Evolutionary conservation across 495 filamentous ascomycete genomes (phyloP).

Genomic region (Aspergillus avenaceus): DNA sequence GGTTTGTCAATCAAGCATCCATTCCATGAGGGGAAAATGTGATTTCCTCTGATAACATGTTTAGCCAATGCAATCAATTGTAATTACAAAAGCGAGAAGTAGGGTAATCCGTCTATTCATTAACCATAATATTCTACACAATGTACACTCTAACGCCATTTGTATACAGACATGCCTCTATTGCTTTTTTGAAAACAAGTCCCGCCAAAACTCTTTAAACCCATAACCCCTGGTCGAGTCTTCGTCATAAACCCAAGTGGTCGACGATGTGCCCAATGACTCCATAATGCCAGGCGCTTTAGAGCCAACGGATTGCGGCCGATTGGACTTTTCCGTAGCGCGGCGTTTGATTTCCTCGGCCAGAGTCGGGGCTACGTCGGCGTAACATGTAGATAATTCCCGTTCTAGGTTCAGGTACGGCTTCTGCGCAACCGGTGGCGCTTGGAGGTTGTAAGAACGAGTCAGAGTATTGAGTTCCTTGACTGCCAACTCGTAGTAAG

Average conservation of each 20-base stretch:
- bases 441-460: constrained; percentile 91
- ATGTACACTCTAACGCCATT: background rate
- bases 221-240: constrained; percentile 69
- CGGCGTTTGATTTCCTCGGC: constrained; percentile 67
- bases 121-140: constrained; percentile 3
- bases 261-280: constrained; percentile 46
- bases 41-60: too few relatives aligned
- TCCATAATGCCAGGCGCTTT: constrained; percentile 47
- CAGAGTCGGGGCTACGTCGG: constrained; percentile 76
- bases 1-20: too few relatives aligned
- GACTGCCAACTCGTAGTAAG: constrained; percentile 77
- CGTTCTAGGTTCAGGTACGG: constrained; percentile 84
- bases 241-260: constrained; percentile 64
- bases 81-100: background rate
- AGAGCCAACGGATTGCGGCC: constrained; percentile 27
- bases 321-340: constrained; percentile 49
- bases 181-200: constrained; percentile 57
- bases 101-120: background rate
- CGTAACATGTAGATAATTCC: constrained; percentile 76
- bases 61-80: too few relatives aligned
- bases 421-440: constrained; percentile 87
- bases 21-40: too few relatives aligned
- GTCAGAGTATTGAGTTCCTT: constrained; percentile 74
- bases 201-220: constrained; percentile 81
- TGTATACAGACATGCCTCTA: background rate